A percentile compares a stretch with the other conserved stretches of the same genome.
phyloP scores from a whole-genome alignment of 371 early-diverging fungal species.

The Mucor lusitanicus region DNA sequence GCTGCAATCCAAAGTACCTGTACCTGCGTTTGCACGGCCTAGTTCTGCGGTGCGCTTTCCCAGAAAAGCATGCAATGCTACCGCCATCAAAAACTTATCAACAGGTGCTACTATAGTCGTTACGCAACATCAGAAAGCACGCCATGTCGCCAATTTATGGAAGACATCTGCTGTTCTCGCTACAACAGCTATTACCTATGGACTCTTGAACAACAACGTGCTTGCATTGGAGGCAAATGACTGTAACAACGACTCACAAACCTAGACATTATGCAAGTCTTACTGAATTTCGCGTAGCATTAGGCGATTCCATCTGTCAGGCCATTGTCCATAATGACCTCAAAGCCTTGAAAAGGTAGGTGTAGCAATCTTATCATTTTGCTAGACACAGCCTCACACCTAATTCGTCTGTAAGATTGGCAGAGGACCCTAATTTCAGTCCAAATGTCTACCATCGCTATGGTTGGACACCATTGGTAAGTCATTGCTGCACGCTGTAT shows the following conservation, averaged over 20 bases:
- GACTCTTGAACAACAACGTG: background rate
- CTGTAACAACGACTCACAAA: background rate
- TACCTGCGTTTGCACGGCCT: background rate
- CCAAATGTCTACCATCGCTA: conserved; percentile 49
- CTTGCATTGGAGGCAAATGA: conserved; percentile 26
- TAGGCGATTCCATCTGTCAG: conserved; percentile 45
- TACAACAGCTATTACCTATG: background rate
- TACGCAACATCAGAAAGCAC: background rate
- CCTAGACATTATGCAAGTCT: background rate
- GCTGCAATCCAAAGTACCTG: background rate
- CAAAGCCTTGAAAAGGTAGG: conserved; percentile 38
- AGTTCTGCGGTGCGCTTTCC: background rate
- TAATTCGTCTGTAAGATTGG: conserved; percentile 21
- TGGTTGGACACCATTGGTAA: conserved; percentile 57
- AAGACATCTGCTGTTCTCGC: background rate
- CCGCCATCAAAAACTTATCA: background rate
- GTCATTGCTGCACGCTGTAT: background rate
- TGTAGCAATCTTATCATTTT: background rate
- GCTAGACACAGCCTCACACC: background rate
- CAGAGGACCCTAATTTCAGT: conserved; percentile 48
- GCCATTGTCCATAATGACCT: conserved; percentile 48
- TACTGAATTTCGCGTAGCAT: conserved; percentile 13
- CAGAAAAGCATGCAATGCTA: background rate
- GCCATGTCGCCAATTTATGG: background rate
- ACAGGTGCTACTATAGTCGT: background rate